Conservation (phyloP, 305 asterid genomes). For the Fraxinus velutina region DNA sequence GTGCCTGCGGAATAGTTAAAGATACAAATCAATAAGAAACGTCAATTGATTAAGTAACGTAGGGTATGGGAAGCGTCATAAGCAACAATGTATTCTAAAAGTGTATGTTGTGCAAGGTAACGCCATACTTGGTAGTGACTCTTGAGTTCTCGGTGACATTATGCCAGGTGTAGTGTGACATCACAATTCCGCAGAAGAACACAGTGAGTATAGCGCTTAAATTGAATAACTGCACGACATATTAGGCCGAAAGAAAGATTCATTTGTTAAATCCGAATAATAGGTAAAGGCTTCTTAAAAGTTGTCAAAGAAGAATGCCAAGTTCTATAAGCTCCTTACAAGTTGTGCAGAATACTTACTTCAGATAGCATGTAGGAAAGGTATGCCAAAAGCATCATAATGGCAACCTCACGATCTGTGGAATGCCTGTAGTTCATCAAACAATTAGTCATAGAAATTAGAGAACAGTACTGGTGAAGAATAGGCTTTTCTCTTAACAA, state of each 20-base stretch:
- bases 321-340: background rate
- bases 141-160: constrained; percentile 94
- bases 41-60: background rate
- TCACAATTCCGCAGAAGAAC: constrained; percentile 85
- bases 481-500: background rate
- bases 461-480: constrained; percentile 12
- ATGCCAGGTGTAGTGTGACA: constrained; percentile 95
- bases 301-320: constrained; percentile 2
- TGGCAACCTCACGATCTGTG: constrained; percentile 97
- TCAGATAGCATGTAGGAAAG: constrained; percentile 93
- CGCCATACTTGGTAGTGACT: constrained; percentile 78
- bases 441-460: constrained; percentile 15
- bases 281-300: background rate
- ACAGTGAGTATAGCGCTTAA: constrained; percentile 86
- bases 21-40: constrained; percentile 15
- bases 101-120: background rate
- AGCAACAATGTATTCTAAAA: background rate
- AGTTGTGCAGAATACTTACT: constrained; percentile 46
- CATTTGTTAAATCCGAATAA: background rate
- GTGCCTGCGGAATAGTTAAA: constrained; percentile 54
- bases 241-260: constrained; percentile 22
- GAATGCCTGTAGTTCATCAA: constrained; percentile 66
- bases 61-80: background rate
- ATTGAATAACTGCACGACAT: constrained; percentile 41
- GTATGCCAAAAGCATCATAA: constrained; percentile 97